These are phyloP conservation scores for Pyrus hybrid DNA, from an alignment of 331 rosid genomes.

Conservation along the genomic window DNA sequence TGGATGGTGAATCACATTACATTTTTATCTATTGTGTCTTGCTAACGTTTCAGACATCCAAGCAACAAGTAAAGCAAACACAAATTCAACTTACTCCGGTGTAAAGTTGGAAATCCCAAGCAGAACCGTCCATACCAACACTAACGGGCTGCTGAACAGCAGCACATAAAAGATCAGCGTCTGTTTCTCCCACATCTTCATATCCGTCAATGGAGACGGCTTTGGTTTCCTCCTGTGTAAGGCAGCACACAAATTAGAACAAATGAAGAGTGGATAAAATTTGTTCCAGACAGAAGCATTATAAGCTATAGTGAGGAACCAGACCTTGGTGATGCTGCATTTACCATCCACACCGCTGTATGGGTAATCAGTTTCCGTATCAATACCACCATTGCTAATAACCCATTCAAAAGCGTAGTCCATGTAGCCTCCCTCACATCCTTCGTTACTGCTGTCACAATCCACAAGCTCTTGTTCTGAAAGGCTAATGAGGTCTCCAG, in stretches of 20 bases:
- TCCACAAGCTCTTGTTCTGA: constrained; percentile 78
- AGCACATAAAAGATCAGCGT: constrained; percentile 52
- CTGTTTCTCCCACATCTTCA: constrained; percentile 53
- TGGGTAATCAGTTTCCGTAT: constrained; percentile 54
- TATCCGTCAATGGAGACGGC: constrained; percentile 62
- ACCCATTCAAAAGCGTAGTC: constrained; percentile 84
- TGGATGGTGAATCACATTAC: not conserved
- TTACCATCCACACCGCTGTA: constrained; percentile 46
- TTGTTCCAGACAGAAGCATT: not conserved
- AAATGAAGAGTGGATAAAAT: not conserved
- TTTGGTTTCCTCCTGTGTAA: constrained; percentile 52
- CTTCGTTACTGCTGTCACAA: constrained; percentile 53
- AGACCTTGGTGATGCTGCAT: constrained; percentile 55
- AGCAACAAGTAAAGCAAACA: not conserved
- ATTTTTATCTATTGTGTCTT: not conserved
- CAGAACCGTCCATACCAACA: constrained; percentile 59
- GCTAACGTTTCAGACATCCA: not conserved
- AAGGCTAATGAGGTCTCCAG: constrained; percentile 55
- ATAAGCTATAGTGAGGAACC: not conserved
- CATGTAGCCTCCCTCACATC: constrained; percentile 75
- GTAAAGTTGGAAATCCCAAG: constrained; percentile 75
- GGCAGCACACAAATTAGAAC: constrained; percentile 2
- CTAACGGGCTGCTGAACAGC: constrained; percentile 61
- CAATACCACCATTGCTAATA: constrained; percentile 62
- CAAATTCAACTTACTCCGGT: constrained; percentile 43